Base-by-base conservation (phyloP, 768 basidiomycete species). In the Naganishia kalamii region DNA sequence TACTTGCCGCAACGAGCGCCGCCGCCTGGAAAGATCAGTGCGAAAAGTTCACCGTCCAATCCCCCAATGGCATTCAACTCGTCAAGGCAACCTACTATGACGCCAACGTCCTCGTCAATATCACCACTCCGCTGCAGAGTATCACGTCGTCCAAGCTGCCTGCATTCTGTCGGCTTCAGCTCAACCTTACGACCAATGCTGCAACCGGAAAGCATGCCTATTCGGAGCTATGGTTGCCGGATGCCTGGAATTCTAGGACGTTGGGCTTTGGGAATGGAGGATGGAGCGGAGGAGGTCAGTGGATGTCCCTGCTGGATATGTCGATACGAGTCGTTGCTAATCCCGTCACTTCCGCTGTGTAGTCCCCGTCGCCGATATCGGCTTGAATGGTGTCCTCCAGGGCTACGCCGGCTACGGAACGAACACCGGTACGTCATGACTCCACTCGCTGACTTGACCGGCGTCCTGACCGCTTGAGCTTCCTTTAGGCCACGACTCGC, bases 1-100 rank as follows among this genome's bases (percentile, higher is more conserved):
- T 57, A 5, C 21, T 57, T 1, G 35, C 37, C 30, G 21, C n/a
- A 15, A 35, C 54, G 8, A 25, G 54, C 21, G 37, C 37, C 37
- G 12, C 27, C 12, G 54, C 54, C 29, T 57, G 54, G 54, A 57
- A 57, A 57, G 54, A 57, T 21, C 54, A 57, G 40, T 57, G 54
- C 37, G 17, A n/a, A 11, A 44, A n/a, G 13, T 44, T 44, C 19
- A 21, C 12, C 54, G 13, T 40, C 27, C n/a, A 35, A n/a, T 41
- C 54, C 35, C 4, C 21, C 23, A 4, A 37, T 40, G n/a, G 54
- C 33, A 35, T 57, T 17, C 54, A 40, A 10, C 35, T 37, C 21
- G 33, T 57, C 17, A 57, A 57, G 21, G 54, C 37, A 21, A 57
- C 54, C 12, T 57, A 57, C 37, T 57, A 57, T 15, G 54, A 57